Evolutionary conservation across 495 filamentous ascomycete genomes (phyloP), one percentile per base, ranked within the genome.

Genomic region (Penicillium parvum): DNA sequence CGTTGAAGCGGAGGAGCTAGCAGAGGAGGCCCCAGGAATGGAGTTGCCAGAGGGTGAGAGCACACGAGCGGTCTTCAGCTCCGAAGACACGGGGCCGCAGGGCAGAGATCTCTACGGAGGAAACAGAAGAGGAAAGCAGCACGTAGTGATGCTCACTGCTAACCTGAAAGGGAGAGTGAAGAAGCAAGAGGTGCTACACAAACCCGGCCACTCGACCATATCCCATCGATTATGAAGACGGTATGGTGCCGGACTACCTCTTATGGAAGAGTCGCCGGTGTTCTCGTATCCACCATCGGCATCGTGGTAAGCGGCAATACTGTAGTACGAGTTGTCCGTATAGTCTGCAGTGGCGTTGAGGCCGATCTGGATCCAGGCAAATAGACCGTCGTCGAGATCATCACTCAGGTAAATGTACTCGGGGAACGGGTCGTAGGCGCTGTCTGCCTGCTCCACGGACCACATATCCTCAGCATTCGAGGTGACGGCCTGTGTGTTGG

Each of bases 281-380:
- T 65, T 65, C 39, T 61, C 35, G 38, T 67, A 54, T 11, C 64
- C 64, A 19, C 65, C 63, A 15, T 57, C 29, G 14, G 56, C 61
- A 45, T 61, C 58, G 25, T 63, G 50, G 30, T 61, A 66, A 8
- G 56, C 58, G 3, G 63, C 63, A 54, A 68, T 53, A 57, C 63
- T 57, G 30, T 71, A 70, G 44, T 66, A 65, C 10, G 49, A 55
- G 47, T 63, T 58, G 40, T 64, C 51, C 3, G 65, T 66, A 42
- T 71, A 69, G 43, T 75, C 66, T 2, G 60, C 62, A 7, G 68
- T 73, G 1, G 68, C 61, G 44, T 81, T 77, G 50, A 82, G 64
- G 25, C 73, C 77, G n/a, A 79, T 68, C 58, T 76, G 71, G 37
- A 77, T 77, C 71, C 72, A 79, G 11, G 73, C 73, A 39, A 79